Evolutionary conservation across 2,329 filamentous ascomycete genomes (phyloP).

Genomic region (Paecilomyces sp.): DNA sequence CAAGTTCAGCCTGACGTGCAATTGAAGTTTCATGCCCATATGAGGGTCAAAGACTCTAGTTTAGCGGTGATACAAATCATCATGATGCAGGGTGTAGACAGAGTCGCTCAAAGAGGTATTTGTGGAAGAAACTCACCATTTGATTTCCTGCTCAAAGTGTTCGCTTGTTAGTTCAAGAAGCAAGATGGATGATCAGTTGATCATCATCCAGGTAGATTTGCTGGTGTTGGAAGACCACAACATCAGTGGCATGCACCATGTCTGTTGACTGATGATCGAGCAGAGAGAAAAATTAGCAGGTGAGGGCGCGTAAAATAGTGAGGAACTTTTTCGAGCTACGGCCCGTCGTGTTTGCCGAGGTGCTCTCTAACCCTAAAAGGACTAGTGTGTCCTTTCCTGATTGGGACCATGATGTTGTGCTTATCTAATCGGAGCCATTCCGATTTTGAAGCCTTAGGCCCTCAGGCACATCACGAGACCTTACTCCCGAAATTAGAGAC

Average conservation of each 20-base stretch:
- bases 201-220: neutral
- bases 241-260: neutral
- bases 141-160: neutral
- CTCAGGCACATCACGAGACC: neutral
- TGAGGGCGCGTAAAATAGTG: constrained; percentile 11
- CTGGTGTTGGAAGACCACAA: neutral
- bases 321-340: constrained; percentile 23
- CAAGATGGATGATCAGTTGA: neutral
- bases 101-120: constrained; percentile 6
- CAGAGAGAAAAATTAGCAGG: constrained; percentile 10
- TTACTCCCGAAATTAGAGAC: neutral
- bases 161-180: neutral
- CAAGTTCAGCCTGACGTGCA: constrained; percentile 86
- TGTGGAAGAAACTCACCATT: neutral
- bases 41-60: constrained; percentile 95
- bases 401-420: neutral
- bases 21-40: constrained; percentile 75
- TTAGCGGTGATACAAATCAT: constrained; percentile 80
- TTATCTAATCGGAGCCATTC: neutral
- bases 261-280: neutral
- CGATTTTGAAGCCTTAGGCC: neutral
- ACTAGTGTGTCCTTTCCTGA: constrained; percentile 1
- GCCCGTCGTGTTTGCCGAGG: constrained; percentile 15
- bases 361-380: constrained; percentile 5
- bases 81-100: constrained; percentile 43